Conservation (phyloP, 176 grass and related monocot genomes). For the Lolium perenne region DNA sequence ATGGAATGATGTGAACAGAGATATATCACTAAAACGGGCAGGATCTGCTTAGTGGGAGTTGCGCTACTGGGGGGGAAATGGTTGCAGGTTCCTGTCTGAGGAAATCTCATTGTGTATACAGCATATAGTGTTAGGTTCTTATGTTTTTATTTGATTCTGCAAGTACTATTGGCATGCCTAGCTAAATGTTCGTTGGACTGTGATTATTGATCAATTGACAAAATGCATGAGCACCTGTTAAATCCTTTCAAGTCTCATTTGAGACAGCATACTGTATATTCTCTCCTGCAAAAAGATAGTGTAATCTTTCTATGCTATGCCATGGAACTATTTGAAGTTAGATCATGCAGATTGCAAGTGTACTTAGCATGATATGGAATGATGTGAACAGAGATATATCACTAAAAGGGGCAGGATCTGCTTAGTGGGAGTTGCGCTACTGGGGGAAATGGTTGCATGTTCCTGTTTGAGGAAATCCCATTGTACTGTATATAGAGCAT, state of each 20-base stretch:
- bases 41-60: neutral
- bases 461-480: constrained; percentile 19
- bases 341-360: constrained; percentile 24
- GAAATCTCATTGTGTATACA: neutral
- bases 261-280: constrained; percentile 9
- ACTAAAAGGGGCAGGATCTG: constrained; percentile 5
- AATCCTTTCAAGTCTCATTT: constrained; percentile 14
- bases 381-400: constrained; percentile 4
- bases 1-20: constrained; percentile 12
- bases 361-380: constrained; percentile 27
- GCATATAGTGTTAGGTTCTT: neutral
- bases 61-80: neutral
- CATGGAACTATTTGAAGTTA: constrained; percentile 15
- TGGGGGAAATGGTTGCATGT: neutral
- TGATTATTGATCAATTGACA: neutral
- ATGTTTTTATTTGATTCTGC: neutral
- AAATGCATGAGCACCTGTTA: constrained; percentile 38
- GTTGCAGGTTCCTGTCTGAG: constrained; percentile 22
- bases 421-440: neutral
- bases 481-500: neutral
- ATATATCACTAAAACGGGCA: constrained; percentile 4
- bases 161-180: constrained; percentile 25
- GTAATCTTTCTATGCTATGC: constrained; percentile 7
- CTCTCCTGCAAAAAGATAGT: constrained; percentile 14
- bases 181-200: neutral